phyloP scores from a whole-genome alignment of 371 early-diverging fungal genomes.

The Syncephalis plumigaleata region DNA sequence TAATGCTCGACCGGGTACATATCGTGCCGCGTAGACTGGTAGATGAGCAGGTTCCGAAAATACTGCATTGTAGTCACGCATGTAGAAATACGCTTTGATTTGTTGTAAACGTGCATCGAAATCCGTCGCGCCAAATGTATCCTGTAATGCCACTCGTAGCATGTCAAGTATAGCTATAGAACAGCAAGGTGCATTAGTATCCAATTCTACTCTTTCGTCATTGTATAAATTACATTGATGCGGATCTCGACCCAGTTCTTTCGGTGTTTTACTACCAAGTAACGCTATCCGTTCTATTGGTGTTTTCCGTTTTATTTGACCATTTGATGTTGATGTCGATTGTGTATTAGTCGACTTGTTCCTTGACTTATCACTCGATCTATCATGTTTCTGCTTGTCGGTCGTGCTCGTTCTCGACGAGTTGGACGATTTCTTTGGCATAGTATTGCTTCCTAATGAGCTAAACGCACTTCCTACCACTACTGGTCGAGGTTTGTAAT shows the following conservation, averaged over 20 bases:
- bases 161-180: conserved; percentile 37
- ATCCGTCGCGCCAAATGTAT: conserved; percentile 33
- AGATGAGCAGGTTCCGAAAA: conserved; percentile 53
- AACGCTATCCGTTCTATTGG: too few species aligned
- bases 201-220: background rate
- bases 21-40: conserved; percentile 69
- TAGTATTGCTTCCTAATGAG: too few species aligned
- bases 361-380: too few species aligned
- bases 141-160: conserved; percentile 40
- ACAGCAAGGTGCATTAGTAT: background rate
- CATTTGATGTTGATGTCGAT: too few species aligned
- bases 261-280: background rate
- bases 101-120: conserved; percentile 38
- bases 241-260: conserved; percentile 22
- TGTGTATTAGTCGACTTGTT: too few species aligned
- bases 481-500: too few species aligned
- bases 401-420: too few species aligned
- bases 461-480: too few species aligned
- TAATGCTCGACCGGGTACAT: conserved; percentile 69
- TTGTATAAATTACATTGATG: conserved; percentile 26
- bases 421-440: too few species aligned
- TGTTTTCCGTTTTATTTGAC: too few species aligned
- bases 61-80: conserved; percentile 67
- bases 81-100: conserved; percentile 65
- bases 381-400: too few species aligned